Evolutionary conservation across 140 eudicot species (phyloP), one percentile per base, ranked within the genome.

Genomic region (Bidens hawaiensis): DNA sequence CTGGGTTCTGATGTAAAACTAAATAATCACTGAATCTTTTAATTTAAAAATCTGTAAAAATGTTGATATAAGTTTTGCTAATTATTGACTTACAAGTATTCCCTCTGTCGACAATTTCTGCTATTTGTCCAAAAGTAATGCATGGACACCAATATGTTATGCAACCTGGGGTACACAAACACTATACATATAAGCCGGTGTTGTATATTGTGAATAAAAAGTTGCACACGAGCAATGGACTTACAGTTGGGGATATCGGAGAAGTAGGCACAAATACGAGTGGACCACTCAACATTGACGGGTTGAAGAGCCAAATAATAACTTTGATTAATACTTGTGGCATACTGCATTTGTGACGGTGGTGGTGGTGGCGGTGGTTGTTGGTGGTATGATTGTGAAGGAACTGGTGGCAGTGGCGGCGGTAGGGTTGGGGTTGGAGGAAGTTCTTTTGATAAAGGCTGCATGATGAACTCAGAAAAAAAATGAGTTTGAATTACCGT

Each of bases 131-230:
- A 10, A 71, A 74, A 22, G 75, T 78, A 16, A 78, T 67, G 72
- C 88, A 78, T 1, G 88, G 84, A n/a, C 83, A 78, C 60, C 73
- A 70, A 43, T 47, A 66, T 42, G 84, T 82, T 62, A 74, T 26
- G 66, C 79, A 71, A 45, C 81, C 88, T 81, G 75, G 75, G 56
- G 22, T 36, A 10, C 12, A 7, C 11, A 6, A 36, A 36, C 0
- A 10, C 0, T 7, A 36, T 36, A 36, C 11, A 34, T 34, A 6
- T 3, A 36, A 36, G 42, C 42, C 11, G 42, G 42, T n/a, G n/a
- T 36, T 36, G n/a, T 36, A 36, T 14, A 12, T 36, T 36, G 8
- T 36, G 42, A 36, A 10, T 36, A 36, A 14, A 9, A 7, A 36
- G 42, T 9, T 36, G 42, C 13, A 10, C 13, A 36, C 42, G n/a